These are phyloP conservation scores for Cupressus sempervirens DNA, from an alignment of 75 land plant species.

Conservation along the genomic window DNA sequence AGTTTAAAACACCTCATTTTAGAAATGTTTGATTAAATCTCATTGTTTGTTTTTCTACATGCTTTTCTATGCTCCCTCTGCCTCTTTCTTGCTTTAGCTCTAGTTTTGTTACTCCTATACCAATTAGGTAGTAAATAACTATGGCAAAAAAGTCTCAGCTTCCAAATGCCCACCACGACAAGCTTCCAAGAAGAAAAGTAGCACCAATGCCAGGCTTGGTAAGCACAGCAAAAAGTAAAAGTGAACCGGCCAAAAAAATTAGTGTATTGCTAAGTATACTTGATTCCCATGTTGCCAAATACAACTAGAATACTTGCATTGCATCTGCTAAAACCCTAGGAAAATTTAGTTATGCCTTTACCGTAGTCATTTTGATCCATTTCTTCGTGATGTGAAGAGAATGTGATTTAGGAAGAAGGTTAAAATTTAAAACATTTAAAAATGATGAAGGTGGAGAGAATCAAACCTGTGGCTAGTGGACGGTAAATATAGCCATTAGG, in stretches of 20 bases:
- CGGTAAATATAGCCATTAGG: too few species aligned
- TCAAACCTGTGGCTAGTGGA: too few species aligned
- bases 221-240: conserved; percentile 63
- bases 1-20: too few species aligned
- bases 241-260: conserved; percentile 71
- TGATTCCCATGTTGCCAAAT: conserved; percentile 78
- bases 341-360: neutral
- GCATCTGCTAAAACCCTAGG: neutral
- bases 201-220: conserved; percentile 61
- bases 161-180: conserved; percentile 84
- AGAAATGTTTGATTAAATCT: too few species aligned
- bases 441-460: too few species aligned
- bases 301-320: conserved; percentile 8
- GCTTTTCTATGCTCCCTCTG: too few species aligned
- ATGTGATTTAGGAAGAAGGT: neutral
- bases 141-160: conserved; percentile 65
- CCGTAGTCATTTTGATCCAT: neutral
- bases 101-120: too few species aligned
- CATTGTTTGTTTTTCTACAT: too few species aligned
- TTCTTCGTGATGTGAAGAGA: neutral
- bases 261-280: conserved; percentile 50
- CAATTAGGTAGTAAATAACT: conserved; percentile 69
- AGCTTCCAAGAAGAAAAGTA: conserved; percentile 71
- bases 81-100: too few species aligned
- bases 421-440: too few species aligned